Conservation (phyloP, 2,329 filamentous ascomycete species). For the Pseudodiploospora longispora region DNA sequence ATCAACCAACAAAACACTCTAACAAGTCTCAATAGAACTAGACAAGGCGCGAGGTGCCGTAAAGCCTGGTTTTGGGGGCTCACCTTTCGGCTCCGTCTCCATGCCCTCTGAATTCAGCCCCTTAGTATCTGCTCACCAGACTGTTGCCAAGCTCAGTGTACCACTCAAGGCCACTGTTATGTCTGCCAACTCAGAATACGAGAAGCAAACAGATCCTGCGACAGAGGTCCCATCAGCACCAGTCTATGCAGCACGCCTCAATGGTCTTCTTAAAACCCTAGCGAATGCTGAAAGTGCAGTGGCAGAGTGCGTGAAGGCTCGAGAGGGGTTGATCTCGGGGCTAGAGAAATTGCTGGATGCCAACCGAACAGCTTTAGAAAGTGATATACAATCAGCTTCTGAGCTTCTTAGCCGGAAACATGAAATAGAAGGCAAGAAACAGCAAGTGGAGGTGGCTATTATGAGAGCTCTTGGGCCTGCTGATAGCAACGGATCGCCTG, state of each 20-base stretch:
- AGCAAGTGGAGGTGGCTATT: slow-evolving; percentile 83
- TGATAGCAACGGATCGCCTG: slow-evolving; percentile 40
- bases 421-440: slow-evolving; percentile 73
- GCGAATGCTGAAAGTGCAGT: slow-evolving; percentile 85
- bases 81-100: slow-evolving; percentile 48
- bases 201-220: slow-evolving; percentile 68
- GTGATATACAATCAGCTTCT: slow-evolving; percentile 59
- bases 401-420: slow-evolving; percentile 59
- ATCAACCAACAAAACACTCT: too few species aligned
- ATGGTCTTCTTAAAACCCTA: slow-evolving; percentile 80
- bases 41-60: slow-evolving; percentile 50
- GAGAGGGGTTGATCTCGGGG: slow-evolving; percentile 66
- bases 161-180: slow-evolving; percentile 59
- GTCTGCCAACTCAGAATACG: slow-evolving; percentile 72
- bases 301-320: slow-evolving; percentile 79
- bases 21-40: slow-evolving; percentile 38
- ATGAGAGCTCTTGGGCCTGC: slow-evolving; percentile 70
- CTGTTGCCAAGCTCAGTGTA: slow-evolving; percentile 63
- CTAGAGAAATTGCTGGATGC: slow-evolving; percentile 74
- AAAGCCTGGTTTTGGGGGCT: slow-evolving; percentile 47
- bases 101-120: slow-evolving; percentile 70
- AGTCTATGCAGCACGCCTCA: slow-evolving; percentile 84
- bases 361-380: slow-evolving; percentile 60
- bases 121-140: slow-evolving; percentile 66
- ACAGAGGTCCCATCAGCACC: slow-evolving; percentile 68